Base-by-base conservation (phyloP, 2,329 filamentous ascomycete genomes). In the Ophiostoma tasmaniense region DNA sequence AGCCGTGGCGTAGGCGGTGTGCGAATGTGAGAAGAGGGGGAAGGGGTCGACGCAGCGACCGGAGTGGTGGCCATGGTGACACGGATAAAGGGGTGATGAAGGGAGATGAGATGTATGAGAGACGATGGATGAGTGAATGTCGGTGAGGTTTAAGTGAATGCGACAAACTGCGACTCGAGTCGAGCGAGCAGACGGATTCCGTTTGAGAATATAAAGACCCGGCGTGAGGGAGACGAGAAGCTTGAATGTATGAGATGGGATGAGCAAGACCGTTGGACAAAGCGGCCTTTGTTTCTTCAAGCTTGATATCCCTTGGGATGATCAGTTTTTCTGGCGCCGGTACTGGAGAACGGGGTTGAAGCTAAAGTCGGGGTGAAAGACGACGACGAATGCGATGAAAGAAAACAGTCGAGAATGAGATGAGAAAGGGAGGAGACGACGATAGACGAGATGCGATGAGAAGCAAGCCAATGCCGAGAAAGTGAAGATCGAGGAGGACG, bases 1-100 rank as follows among this genome's bases (percentile, higher is more conserved):
- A 87, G 84, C 70, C 84, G 85, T 65, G 90, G 90, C 68, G 90
- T 88, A 55, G 85, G 85, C 71, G 90, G 90, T 66, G 89, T 91
- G 76, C 82, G 86, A 71, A 90, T 79, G 72, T 80, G 79, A 59
- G 80, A 77, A 50, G 85, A 81, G 72, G 86, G 87, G 66, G 88
- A 85, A 73, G 89, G 89, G 61, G 89, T 90, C 67, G 81, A 78
- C 68, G 83, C 76, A 66, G 78, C 67, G 13, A 66, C 52, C 68
- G 67, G 72, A 64, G 77, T 71, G 30, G 75, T 75, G 66, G 77
- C 77, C 81, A 82, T 82, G 67, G 73, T 76, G 39, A 45, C 70
- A 35, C 4, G 62, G 30, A 14, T 17, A 22, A 55, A 68, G 22
- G 22, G 55, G 55, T 33, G 61, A 28, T 52, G n/a, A 55, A 5